phyloP scores from a whole-genome alignment of 306 rosid genomes.

The Styphnolobium japonicum region DNA sequence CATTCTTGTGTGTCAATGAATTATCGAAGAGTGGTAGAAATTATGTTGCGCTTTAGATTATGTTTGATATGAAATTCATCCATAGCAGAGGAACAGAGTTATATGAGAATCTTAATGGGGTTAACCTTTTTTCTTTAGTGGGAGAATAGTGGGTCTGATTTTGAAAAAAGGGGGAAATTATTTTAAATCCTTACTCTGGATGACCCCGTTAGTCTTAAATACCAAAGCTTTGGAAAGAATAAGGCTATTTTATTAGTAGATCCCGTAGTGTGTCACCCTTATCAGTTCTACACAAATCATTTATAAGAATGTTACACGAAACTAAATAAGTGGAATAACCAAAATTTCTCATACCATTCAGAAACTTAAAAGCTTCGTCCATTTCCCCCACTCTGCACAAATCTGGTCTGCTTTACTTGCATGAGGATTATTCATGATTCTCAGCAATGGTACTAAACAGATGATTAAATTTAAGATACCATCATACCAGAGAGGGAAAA shows the following conservation, averaged over 20 bases:
- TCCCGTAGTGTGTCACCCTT: no score
- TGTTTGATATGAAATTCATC: not conserved
- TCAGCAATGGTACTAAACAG: not conserved
- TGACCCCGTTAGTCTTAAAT: not conserved
- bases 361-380: not conserved
- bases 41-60: not conserved
- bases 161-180: not conserved
- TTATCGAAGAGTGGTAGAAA: not conserved
- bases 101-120: not conserved
- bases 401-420: not conserved
- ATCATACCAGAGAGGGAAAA: not conserved
- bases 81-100: no score
- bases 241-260: no score
- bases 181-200: not conserved
- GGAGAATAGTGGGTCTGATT: not conserved
- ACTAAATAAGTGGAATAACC: not conserved
- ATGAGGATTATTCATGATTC: no score
- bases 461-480: not conserved
- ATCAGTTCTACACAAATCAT: no score
- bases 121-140: not conserved
- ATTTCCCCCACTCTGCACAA: not conserved
- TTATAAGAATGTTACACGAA: not conserved
- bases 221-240: no score
- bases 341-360: not conserved
- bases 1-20: not conserved